Base-by-base conservation (phyloP, 169 alveolate genomes). In the Plasmodium billcollinsi region DNA sequence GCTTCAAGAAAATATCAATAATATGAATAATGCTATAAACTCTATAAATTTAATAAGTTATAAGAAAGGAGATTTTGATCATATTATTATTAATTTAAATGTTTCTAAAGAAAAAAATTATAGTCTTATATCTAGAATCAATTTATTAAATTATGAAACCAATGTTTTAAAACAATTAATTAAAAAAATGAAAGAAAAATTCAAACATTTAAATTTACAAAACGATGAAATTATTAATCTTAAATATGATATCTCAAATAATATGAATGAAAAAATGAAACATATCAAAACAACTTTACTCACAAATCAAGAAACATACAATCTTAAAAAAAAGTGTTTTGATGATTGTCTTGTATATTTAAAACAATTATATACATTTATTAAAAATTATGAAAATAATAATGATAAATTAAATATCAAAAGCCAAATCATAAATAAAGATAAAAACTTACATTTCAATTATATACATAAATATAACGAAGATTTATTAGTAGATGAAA, bases 131-230 rank as follows among this genome's bases (percentile, higher is more conserved):
- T 83, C 91, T 26, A 83, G 91, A 83, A 83, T 83, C 5, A 83
- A 83, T 45, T 18, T 83, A 20, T 62, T 83, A 69, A 83, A 83
- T 69, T 83, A 83, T 72, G 91, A 83, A 69, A 83, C 91, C 1
- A 83, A 83, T 29, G 69, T 83, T 20, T 39, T 83, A 83, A 83
- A 52, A 39, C 52, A 83, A 26, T 67, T 83, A 26, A 83, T 69
- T 26, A 83, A 83, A 83, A 83, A 83, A 83, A 69, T 83, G 91
- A 83, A 83, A 49, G 91, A 83, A 63, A 83, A 83, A 83, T 69
- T 69, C 70, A 69, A 39, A 39, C 59, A 67, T 69, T 43, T 69
- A 45, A 69, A 83, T 72, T 20, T 49, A 12, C 66, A 83, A 69
- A 69, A 83, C 45, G 85, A 83, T 72, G 91, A 83, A 83, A 83